Evolutionary conservation across 495 filamentous ascomycete genomes (phyloP).

Genomic region (Talaromyces nanjingensis): DNA sequence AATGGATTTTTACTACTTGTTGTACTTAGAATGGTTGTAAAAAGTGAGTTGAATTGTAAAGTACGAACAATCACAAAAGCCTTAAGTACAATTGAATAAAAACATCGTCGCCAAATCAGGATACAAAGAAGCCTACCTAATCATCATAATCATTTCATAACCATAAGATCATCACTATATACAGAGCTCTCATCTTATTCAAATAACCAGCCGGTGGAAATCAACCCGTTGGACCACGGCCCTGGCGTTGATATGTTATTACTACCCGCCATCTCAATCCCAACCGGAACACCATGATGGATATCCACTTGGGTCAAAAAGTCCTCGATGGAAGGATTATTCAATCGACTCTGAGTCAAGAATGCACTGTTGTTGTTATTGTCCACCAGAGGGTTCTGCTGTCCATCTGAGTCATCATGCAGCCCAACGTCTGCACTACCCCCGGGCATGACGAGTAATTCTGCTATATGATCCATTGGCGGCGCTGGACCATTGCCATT

Average conservation of each 20-base stretch:
- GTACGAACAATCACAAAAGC: no score
- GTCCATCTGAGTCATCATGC: background rate
- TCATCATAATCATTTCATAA: background rate
- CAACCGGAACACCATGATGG: constrained; percentile 5
- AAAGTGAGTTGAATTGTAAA: no score
- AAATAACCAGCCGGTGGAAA: background rate
- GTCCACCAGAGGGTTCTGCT: background rate
- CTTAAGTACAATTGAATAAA: no score
- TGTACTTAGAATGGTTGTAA: no score
- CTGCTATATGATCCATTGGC: background rate
- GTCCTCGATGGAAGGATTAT: constrained; percentile 3
- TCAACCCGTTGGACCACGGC: background rate
- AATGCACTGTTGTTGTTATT: constrained; percentile 6
- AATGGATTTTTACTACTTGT: no score
- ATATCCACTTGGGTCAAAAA: constrained; percentile 5
- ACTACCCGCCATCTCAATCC: constrained; percentile 6
- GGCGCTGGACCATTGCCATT: background rate
- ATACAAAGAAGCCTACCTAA: no score
- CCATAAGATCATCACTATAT: background rate
- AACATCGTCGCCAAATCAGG: no score
- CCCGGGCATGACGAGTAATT: background rate
- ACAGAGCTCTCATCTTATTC: background rate
- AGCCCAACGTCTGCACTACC: background rate
- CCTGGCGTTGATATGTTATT: constrained; percentile 3
- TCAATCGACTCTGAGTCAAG: constrained; percentile 3